These are phyloP conservation scores for Yamadazyma diddensiae DNA, from an alignment of 1,139 yeast species.

Conservation along the genomic window DNA sequence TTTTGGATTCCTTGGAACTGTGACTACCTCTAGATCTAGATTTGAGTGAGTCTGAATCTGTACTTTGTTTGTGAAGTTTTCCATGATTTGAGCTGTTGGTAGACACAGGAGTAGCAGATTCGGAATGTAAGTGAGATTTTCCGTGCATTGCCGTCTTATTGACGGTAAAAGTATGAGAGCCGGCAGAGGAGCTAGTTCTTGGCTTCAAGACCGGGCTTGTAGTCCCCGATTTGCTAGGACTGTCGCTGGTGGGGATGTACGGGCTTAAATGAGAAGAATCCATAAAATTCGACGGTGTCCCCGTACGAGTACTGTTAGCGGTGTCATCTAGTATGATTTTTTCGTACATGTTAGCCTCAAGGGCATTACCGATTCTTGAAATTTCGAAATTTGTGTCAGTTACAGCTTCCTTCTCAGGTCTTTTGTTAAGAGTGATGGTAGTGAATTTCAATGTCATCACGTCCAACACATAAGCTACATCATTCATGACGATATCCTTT, in stretches of 20 bases:
- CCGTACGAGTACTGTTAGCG: constrained; percentile 12
- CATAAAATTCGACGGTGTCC: constrained; percentile 13
- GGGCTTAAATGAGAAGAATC: constrained; percentile 15
- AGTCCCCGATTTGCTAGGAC: constrained; percentile 3
- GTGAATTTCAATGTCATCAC: constrained; percentile 28
- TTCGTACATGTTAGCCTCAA: constrained; percentile 20
- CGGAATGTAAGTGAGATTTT: constrained; percentile 10
- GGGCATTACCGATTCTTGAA: constrained; percentile 26
- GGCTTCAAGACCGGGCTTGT: constrained; percentile 8
- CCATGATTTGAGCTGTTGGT: constrained; percentile 7
- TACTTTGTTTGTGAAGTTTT: constrained; percentile 6
- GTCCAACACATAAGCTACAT: constrained; percentile 38
- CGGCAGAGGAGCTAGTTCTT: background rate
- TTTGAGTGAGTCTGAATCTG: background rate
- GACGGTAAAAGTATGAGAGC: background rate
- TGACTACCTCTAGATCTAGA: constrained; percentile 3
- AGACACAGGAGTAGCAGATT: constrained; percentile 12
- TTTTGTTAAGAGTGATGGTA: constrained; percentile 24
- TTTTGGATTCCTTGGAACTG: constrained; percentile 9
- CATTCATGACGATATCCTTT: constrained; percentile 31
- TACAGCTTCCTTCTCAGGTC: constrained; percentile 12
- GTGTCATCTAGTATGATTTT: constrained; percentile 9
- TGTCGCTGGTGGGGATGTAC: constrained; percentile 10
- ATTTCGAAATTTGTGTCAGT: constrained; percentile 12
- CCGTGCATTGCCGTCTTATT: constrained; percentile 9